These are phyloP conservation scores for Tuber aestivum DNA, from an alignment of 495 filamentous ascomycete genomes.

Conservation along the genomic window DNA sequence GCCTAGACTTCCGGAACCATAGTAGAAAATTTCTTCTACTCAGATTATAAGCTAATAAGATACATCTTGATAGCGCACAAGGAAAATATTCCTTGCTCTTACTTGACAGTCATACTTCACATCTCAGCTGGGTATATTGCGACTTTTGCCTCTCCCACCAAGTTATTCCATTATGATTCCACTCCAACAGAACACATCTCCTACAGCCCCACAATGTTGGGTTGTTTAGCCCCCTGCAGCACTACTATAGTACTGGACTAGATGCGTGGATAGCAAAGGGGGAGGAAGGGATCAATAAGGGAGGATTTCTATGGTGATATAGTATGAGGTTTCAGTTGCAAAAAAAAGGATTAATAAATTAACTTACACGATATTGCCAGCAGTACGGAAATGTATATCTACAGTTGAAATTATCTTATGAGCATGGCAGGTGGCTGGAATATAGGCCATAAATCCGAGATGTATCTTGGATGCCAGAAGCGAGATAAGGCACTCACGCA, in stretches of 20 bases:
- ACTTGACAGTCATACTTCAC: conserved; percentile 26
- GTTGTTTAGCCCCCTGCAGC: conserved; percentile 15
- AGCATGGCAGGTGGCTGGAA: conserved; percentile 8
- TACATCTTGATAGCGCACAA: conserved; percentile 1
- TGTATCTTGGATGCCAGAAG: background rate
- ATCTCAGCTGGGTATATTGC: conserved; percentile 16
- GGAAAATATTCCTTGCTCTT: conserved; percentile 10
- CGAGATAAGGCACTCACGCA: background rate
- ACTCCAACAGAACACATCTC: conserved; percentile 23
- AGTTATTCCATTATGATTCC: conserved; percentile 19
- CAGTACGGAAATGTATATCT: conserved; percentile 1
- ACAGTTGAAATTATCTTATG: conserved; percentile 6
- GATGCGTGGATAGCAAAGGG: conserved; percentile 13
- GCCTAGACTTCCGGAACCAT: too few species aligned
- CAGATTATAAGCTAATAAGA: conserved; percentile 1
- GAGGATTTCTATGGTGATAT: conserved; percentile 1
- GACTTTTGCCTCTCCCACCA: conserved; percentile 16
- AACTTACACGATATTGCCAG: conserved; percentile 5
- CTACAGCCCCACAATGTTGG: conserved; percentile 24
- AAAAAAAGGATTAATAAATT: background rate
- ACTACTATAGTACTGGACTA: conserved; percentile 14
- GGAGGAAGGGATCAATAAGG: conserved; percentile 18
- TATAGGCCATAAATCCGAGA: conserved; percentile 12
- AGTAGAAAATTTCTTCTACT: background rate
- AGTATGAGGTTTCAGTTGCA: background rate